These are phyloP conservation scores for Candida frijolesensis DNA, from an alignment of 1,139 yeast genomes.

Conservation along the genomic window DNA sequence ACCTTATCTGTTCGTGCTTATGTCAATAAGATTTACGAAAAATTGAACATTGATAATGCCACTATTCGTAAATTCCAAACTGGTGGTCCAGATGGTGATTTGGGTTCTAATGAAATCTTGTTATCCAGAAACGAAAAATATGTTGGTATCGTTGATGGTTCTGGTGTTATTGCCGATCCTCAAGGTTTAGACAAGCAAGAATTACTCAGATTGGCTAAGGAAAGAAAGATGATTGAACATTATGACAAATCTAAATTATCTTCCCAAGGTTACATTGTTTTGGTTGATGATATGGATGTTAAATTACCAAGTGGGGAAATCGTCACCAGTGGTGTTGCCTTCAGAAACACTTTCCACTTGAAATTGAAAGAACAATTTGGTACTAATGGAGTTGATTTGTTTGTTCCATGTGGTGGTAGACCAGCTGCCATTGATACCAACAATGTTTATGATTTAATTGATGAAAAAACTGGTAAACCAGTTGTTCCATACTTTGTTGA, in stretches of 20 bases:
- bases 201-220: conserved; percentile 74
- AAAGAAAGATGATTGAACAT: conserved; percentile 72
- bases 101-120: conserved; percentile 93
- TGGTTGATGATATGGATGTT: conserved; percentile 84
- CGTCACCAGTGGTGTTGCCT: conserved; percentile 84
- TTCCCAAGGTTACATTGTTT: conserved; percentile 73
- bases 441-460: conserved; percentile 74
- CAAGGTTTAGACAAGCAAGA: conserved; percentile 83
- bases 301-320: conserved; percentile 74
- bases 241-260: conserved; percentile 72
- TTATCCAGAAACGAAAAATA: conserved; percentile 81
- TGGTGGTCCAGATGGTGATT: conserved; percentile 99
- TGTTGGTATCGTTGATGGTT: conserved; percentile 91
- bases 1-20: conserved; percentile 91
- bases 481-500: conserved; percentile 89
- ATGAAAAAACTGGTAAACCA: conserved; percentile 73
- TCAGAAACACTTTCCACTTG: conserved; percentile 90
- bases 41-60: conserved; percentile 60
- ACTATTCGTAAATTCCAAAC: conserved; percentile 83
- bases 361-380: conserved; percentile 67
- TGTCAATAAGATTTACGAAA: conserved; percentile 85
- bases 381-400: conserved; percentile 64
- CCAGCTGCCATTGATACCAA: conserved; percentile 93
- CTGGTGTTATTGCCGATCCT: conserved; percentile 93
- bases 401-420: conserved; percentile 99